Evolutionary conservation across 2,329 filamentous ascomycete species (phyloP), one percentile per base, ranked within the genome.

Genomic region (Grosmannia penicillata): DNA sequence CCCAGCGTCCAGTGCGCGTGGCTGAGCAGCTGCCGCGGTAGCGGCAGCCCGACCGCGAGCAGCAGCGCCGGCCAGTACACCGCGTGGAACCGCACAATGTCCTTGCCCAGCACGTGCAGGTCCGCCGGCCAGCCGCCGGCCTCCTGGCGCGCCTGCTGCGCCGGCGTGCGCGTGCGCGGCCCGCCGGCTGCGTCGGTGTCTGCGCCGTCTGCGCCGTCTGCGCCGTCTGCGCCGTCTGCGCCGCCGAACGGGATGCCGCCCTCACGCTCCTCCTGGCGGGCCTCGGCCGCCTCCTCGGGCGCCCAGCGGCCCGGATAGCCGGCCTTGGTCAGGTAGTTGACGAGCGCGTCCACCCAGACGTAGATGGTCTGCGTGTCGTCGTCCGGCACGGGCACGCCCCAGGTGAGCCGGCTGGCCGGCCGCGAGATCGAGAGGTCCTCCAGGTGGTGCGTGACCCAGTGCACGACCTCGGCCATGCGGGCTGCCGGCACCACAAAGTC

Each of bases 61-160:
- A 98, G 75, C 49, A 98, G 81, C 4, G 91, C 91, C 0, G 91
- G 91, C 91, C 93, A 98, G 65, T 98, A 98, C 34, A 98, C 78
- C 57, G 84, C 89, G 56, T 98, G 93, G 58, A 98, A 98, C 15
- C 86, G 80, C 41, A 93, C 67, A 47, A 98, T 98, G 56, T 98
- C 91, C 59, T 98, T 98, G 35, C 91, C 91, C 39, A 98, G 79
- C 21, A 98, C 75, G 33, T 98, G 91, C 15, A 91, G 70, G 55
- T 98, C 78, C 8, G 85, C 84, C 5, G 91, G 91, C 89, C 91
- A 98, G 19, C 82, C 76, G 36, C 70, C 70, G 17, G 61, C 62
- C 13, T 65, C 36, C 3, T 41, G 37, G 10, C 38, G 40, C 24
- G 4, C 6, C 14, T 23, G 21, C 35, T 43, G 56, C 74, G 4